Evolutionary conservation across 2,329 filamentous ascomycete genomes (phyloP).

Genomic region (Byssothecium circinans): DNA sequence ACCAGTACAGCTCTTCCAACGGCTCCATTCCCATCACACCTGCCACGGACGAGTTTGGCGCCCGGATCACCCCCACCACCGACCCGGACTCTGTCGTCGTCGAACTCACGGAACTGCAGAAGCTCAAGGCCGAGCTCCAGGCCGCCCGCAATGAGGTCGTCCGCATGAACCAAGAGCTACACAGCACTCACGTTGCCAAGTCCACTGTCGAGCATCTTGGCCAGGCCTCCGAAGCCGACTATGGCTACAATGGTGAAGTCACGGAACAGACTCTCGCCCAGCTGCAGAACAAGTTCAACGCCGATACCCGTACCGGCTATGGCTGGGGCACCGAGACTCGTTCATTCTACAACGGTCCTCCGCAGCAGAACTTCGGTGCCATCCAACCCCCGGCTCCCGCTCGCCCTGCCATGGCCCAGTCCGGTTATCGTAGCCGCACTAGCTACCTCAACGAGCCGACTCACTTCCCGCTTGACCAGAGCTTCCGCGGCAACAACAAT

Average conservation of each 20-base stretch:
- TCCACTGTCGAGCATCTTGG: slow-evolving; percentile 61
- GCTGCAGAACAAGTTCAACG: slow-evolving; percentile 56
- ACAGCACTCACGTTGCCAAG: slow-evolving; percentile 63
- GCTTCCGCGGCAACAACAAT: slow-evolving; percentile 33
- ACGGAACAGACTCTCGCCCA: slow-evolving; percentile 55
- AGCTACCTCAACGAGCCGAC: slow-evolving; percentile 42
- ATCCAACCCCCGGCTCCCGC: slow-evolving; percentile 17
- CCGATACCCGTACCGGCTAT: slow-evolving; percentile 46
- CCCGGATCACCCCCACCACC: slow-evolving; percentile 34
- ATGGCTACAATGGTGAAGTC: slow-evolving; percentile 49
- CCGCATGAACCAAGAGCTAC: slow-evolving; percentile 71
- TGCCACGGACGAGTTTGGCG: slow-evolving; percentile 56
- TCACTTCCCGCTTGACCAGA: slow-evolving; percentile 40
- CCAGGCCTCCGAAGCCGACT: slow-evolving; percentile 55
- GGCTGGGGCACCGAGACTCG: slow-evolving; percentile 33
- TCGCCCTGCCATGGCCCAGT: slow-evolving; percentile 23
- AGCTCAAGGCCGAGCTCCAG: slow-evolving; percentile 71
- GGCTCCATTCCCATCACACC: slow-evolving; percentile 66
- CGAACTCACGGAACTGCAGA: slow-evolving; percentile 63
- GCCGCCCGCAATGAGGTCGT: slow-evolving; percentile 70
- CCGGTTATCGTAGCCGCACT: slow-evolving; percentile 33
- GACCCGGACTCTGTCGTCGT: slow-evolving; percentile 30
- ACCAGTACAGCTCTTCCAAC: slow-evolving; percentile 62
- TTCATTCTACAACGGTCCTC: slow-evolving; percentile 20
- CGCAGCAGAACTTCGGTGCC: slow-evolving; percentile 24